Conservation (phyloP, 2,329 filamentous ascomycete species). For the Alternaria hordeiaustralica region DNA sequence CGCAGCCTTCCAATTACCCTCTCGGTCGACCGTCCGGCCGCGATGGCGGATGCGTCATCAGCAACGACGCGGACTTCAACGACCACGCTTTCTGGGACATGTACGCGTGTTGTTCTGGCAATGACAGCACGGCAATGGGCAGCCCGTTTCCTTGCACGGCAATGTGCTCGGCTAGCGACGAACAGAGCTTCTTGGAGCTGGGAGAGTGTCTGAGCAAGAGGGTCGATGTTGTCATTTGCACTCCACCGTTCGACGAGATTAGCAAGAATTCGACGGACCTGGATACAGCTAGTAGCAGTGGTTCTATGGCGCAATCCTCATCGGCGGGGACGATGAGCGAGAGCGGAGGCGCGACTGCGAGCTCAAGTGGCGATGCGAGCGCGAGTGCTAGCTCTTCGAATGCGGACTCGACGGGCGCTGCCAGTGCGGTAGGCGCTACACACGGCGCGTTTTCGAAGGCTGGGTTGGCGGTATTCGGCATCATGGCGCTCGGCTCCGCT, state of each 20-base stretch:
- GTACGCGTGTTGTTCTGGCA: conserved; percentile 24
- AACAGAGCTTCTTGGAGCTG: conserved; percentile 21
- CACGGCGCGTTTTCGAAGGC: conserved; percentile 7
- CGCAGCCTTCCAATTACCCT: conserved; percentile 9
- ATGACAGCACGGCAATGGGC: conserved; percentile 10
- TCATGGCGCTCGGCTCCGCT: conserved; percentile 13
- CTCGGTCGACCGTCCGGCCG: conserved; percentile 4
- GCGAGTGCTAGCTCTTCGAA: not conserved
- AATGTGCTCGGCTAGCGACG: conserved; percentile 12
- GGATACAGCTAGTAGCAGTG: conserved; percentile 1
- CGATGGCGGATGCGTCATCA: conserved; percentile 22
- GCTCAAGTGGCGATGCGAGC: not conserved
- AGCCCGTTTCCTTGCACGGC: conserved; percentile 14
- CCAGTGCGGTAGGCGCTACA: conserved; percentile 1
- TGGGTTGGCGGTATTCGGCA: conserved; percentile 11
- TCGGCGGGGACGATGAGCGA: not conserved
- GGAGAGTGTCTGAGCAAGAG: conserved; percentile 28
- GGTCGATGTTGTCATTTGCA: conserved; percentile 23
- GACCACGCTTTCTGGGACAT: conserved; percentile 33
- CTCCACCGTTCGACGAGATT: conserved; percentile 10
- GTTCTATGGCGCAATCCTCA: not conserved
- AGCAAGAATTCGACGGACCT: not conserved
- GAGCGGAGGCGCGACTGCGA: conserved; percentile 3
- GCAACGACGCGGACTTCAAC: conserved; percentile 26
- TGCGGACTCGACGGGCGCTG: conserved; percentile 1